Percentiles rank a stretch among this genome's conserved stretches.
phyloP scores from a whole-genome alignment of 768 basidiomycete species.

The Leucocoprinus sp. region DNA sequence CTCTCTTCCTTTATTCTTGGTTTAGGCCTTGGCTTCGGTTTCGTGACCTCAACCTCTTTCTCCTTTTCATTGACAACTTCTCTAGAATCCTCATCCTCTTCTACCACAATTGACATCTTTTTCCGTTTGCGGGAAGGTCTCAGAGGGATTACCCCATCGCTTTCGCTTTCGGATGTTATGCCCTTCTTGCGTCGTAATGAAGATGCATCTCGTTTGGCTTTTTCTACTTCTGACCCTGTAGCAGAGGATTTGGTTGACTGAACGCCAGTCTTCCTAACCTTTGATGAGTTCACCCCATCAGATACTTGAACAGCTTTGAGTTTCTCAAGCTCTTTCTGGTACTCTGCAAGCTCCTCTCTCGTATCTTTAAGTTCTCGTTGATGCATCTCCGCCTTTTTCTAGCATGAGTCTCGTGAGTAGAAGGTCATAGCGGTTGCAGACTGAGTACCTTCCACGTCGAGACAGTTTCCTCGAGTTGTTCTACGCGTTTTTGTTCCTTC shows the following conservation, averaged over 20 bases:
- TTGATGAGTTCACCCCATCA: not conserved
- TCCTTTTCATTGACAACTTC: slow-evolving; percentile 15
- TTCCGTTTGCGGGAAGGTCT: slow-evolving; percentile 15
- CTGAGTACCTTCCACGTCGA: slow-evolving; percentile 39
- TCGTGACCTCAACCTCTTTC: slow-evolving; percentile 16
- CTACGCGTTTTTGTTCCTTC: slow-evolving; percentile 34
- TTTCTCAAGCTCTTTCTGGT: slow-evolving; percentile 35
- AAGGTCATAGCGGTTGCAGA: slow-evolving; percentile 3
- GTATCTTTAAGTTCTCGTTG: slow-evolving; percentile 28
- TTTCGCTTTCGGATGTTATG: slow-evolving; percentile 13
- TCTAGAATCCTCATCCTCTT: slow-evolving; percentile 14
- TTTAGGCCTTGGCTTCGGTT: slow-evolving; percentile 10
- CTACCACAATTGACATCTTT: slow-evolving; percentile 12
- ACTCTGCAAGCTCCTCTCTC: slow-evolving; percentile 25
- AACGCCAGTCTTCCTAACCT: not conserved
- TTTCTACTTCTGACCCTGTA: slow-evolving; percentile 15
- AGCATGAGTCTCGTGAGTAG: slow-evolving; percentile 1
- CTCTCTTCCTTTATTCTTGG: slow-evolving; percentile 14
- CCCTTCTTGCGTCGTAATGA: slow-evolving; percentile 12
- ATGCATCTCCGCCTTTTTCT: slow-evolving; percentile 33
- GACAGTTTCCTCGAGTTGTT: slow-evolving; percentile 33
- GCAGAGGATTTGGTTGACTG: slow-evolving; percentile 2
- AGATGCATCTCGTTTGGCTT: slow-evolving; percentile 10
- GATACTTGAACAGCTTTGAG: slow-evolving; percentile 27
- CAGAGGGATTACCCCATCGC: slow-evolving; percentile 13